Evolutionary conservation across 1,284 basidiomycete genomes (phyloP).

Genomic region (Thelephora terrestris): DNA sequence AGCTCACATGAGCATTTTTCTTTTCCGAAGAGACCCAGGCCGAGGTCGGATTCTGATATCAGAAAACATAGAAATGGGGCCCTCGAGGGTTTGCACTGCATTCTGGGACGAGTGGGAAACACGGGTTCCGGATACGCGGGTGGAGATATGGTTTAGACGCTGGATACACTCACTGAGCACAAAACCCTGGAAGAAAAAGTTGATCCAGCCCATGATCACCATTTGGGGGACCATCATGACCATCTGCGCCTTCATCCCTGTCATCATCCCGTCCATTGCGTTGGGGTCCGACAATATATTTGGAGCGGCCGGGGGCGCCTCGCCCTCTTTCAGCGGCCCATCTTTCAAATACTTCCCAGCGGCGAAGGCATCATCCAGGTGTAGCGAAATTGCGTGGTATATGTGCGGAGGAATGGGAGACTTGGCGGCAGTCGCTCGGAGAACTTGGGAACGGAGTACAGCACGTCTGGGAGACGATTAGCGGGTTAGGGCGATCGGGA

Average conservation of each 20-base stretch:
- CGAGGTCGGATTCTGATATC: neutral
- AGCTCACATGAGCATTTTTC: neutral
- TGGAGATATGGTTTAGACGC: neutral
- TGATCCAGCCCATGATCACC: constrained; percentile 99
- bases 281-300: constrained; percentile 81
- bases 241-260: constrained; percentile 98
- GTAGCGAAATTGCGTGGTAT: constrained; percentile 69
- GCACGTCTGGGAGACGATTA: constrained; percentile 53
- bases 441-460: constrained; percentile 71
- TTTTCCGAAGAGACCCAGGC: neutral
- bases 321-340: constrained; percentile 56
- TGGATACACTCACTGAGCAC: constrained; percentile 72
- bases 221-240: constrained; percentile 98
- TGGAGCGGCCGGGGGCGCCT: constrained; percentile 43
- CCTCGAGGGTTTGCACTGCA: no score
- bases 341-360: constrained; percentile 81
- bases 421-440: constrained; percentile 69
- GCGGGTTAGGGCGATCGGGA: neutral
- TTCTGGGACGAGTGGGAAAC: neutral
- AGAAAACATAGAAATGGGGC: no score
- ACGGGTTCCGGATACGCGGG: neutral
- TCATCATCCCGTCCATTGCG: constrained; percentile 98
- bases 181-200: constrained; percentile 98
- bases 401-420: constrained; percentile 70
- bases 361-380: constrained; percentile 62